Evolutionary conservation across 1,284 basidiomycete species (phyloP), one percentile per base, ranked within the genome.

Genomic region (Coniferiporia sulphurascens): DNA sequence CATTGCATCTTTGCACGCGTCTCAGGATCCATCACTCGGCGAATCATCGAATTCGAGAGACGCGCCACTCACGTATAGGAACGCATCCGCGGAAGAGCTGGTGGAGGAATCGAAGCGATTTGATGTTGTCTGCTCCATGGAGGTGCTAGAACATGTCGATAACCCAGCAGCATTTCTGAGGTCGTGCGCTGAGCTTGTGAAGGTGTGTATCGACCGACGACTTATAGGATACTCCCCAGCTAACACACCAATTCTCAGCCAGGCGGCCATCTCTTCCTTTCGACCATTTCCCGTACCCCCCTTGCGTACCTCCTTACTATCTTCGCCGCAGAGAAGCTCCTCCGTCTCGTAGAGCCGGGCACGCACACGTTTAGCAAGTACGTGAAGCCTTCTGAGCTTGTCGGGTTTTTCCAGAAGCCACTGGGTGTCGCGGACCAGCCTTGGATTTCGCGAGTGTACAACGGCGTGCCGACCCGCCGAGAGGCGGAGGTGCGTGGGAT

Each of bases 71-170:
- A 71, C 72, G 19, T 99, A 98, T 72, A 72, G 84, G n/a, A 86
- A 93, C 67, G 80, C 84, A 0, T 80, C 91, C 0, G 94, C 91
- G 0, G 96, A 98, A 70, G 78, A 81, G 0, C 80, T 94, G 2
- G 71, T 86, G 10, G 68, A 80, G 21, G 82, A 85, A 8, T 71
- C 80, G 34, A 80, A 80, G 64, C 81, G 80, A 48, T 99, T 89
- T 70, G 96, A 99, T 71, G 80, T 96, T 6, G 95, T 99, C 13
- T 97, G 94, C 71, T 91, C 94, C 9, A 95, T 99, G 94, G 97
- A 99, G 71, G 95, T 99, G 15, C 71, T 99, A 48, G 97, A 99
- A 75, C 97, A 99, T 69, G 97, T 99, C 61, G 90, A 97, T 69
- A 86, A 95, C 66, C 96, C 97, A 0, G 79, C 84, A 10, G 81